These are phyloP conservation scores for Podaxis mareebaensis DNA, from an alignment of 768 basidiomycete species.

Conservation along the genomic window DNA sequence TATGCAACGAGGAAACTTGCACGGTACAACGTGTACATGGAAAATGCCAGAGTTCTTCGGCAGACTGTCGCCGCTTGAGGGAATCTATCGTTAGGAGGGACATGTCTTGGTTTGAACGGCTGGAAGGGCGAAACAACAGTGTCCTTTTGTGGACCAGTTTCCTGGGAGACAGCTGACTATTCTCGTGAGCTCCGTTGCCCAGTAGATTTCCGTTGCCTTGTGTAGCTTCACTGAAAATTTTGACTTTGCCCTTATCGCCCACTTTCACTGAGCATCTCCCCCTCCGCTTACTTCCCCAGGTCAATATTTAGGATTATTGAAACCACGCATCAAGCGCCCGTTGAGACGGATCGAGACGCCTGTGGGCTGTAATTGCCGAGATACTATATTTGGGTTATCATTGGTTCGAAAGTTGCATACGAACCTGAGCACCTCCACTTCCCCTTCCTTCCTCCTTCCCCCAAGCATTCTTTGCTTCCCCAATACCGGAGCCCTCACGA, in stretches of 20 bases:
- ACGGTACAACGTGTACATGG: neutral
- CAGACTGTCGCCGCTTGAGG: neutral
- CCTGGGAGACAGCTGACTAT: conserved; percentile 6
- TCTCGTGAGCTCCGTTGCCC: neutral
- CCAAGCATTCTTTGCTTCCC: neutral
- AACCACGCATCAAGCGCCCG: neutral
- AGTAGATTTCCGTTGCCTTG: neutral
- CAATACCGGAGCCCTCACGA: neutral
- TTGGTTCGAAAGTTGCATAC: conserved; percentile 15
- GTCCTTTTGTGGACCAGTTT: conserved; percentile 14
- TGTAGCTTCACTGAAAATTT: neutral
- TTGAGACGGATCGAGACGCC: neutral
- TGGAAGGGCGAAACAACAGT: neutral
- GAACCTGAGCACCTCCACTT: conserved; percentile 3
- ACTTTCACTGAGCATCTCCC: neutral
- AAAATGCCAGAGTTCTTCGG: neutral
- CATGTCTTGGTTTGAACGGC: neutral
- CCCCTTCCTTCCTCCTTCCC: neutral
- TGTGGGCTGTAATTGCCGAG: neutral
- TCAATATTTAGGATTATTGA: neutral
- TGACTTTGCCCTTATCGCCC: neutral
- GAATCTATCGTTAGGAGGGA: neutral
- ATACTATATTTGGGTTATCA: conserved; percentile 14
- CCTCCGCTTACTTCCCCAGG: neutral
- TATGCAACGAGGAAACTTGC: neutral